phyloP scores from a whole-genome alignment of 148 eudicot species.

The Vaccinium corymbosum region DNA sequence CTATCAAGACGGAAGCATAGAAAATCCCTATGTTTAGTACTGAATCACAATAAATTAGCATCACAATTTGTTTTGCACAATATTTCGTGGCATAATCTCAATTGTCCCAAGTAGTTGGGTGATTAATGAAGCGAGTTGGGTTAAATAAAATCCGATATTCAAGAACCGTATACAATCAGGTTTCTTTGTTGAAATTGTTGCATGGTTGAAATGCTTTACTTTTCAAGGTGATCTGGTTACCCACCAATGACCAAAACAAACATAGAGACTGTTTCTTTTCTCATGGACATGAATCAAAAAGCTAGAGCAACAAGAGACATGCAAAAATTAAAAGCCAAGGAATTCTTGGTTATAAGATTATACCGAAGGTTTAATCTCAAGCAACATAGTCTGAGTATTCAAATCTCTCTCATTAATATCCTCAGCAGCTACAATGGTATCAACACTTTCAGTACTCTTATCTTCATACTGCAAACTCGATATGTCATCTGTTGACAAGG shows the following conservation, averaged over 20 bases:
- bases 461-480: conserved; percentile 25
- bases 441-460: conserved; percentile 20
- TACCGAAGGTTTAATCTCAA: conserved; percentile 26
- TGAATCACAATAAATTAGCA: not conserved
- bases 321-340: not conserved
- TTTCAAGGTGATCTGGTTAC: not conserved
- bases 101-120: not conserved
- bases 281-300: not conserved
- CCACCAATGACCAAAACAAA: not conserved
- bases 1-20: not conserved
- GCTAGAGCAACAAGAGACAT: not conserved
- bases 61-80: not conserved
- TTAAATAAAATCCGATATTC: not conserved
- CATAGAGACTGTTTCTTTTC: not conserved
- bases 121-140: not conserved
- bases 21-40: not conserved
- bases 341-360: not conserved
- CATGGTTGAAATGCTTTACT: not conserved
- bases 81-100: not conserved
- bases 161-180: not conserved
- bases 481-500: conserved; percentile 23
- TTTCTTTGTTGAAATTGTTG: not conserved
- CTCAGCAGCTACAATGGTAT: conserved; percentile 20
- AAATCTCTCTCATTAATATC: conserved; percentile 23
- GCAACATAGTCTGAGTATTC: conserved; percentile 22